A percentile compares a stretch with the other conserved stretches of the same genome.
These are phyloP conservation scores for Nemania bipapillata DNA, from an alignment of 2,329 filamentous ascomycete genomes.

Conservation along the genomic window DNA sequence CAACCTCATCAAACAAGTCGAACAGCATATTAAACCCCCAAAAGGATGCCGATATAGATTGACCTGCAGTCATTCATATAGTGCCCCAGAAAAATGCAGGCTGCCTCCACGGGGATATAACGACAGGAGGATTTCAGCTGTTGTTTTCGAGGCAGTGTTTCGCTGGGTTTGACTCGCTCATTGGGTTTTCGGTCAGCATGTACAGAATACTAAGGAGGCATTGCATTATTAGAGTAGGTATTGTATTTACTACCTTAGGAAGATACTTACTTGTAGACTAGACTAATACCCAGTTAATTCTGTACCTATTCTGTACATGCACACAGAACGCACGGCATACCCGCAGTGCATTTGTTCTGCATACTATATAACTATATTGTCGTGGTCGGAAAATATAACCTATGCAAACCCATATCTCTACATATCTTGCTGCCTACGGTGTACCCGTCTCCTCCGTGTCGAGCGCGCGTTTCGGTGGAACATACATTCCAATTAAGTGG, in stretches of 20 bases:
- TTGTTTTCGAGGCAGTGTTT: slow-evolving; percentile 33
- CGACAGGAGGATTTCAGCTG: slow-evolving; percentile 23
- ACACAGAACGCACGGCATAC: neutral
- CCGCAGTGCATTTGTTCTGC: neutral
- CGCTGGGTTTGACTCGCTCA: neutral
- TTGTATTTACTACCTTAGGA: too few relatives aligned
- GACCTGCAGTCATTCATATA: slow-evolving; percentile 7
- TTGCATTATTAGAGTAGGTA: too few relatives aligned
- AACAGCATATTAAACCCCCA: neutral
- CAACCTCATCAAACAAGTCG: slow-evolving; percentile 17
- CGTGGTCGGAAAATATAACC: neutral
- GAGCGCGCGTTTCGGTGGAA: neutral
- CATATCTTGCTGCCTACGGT: neutral
- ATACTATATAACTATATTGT: neutral
- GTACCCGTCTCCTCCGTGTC: neutral
- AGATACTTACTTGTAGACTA: too few relatives aligned
- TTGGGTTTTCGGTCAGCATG: slow-evolving; percentile 23
- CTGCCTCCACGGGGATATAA: neutral
- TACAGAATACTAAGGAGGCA: too few relatives aligned
- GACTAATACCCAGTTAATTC: too few relatives aligned
- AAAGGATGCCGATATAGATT: neutral
- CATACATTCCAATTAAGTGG: neutral
- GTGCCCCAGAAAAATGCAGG: neutral
- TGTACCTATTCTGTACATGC: too few relatives aligned
- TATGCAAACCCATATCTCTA: too few relatives aligned